Conservation (phyloP, 768 basidiomycete genomes). For the Suillus plorans region DNA sequence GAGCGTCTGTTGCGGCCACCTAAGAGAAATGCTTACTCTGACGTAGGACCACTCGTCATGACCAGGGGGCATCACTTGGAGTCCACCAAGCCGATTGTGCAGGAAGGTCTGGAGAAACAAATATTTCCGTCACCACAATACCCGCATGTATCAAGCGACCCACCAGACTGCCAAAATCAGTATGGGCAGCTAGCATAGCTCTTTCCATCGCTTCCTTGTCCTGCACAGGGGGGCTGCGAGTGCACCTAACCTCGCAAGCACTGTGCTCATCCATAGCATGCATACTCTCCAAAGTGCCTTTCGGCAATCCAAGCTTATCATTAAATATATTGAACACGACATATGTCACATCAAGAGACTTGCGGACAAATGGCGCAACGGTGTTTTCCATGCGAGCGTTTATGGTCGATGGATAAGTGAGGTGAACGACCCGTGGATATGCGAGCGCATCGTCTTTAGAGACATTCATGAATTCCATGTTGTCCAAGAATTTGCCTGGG, state of each 20-base stretch:
- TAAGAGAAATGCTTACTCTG: conserved; percentile 36
- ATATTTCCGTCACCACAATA: not conserved
- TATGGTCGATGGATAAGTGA: conserved; percentile 57
- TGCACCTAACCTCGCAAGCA: conserved; percentile 57
- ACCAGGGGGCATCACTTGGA: conserved; percentile 67
- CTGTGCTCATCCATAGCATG: conserved; percentile 49
- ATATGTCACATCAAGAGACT: conserved; percentile 56
- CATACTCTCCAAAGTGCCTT: conserved; percentile 41
- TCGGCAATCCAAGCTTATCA: conserved; percentile 51
- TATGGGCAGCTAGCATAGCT: conserved; percentile 62
- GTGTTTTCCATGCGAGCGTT: conserved; percentile 48
- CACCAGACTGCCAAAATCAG: conserved; percentile 74
- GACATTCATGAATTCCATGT: conserved; percentile 64
- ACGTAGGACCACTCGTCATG: conserved; percentile 66
- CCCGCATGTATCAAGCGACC: conserved; percentile 16
- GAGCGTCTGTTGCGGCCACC: not conserved
- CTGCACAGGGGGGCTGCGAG: conserved; percentile 45
- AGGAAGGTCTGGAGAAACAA: conserved; percentile 50
- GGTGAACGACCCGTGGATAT: conserved; percentile 51
- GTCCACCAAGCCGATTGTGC: conserved; percentile 67
- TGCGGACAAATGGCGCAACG: conserved; percentile 55
- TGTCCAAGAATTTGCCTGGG: conserved; percentile 33
- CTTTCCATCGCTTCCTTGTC: conserved; percentile 28
- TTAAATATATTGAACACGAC: conserved; percentile 57
- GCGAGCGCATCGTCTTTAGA: conserved; percentile 68